Base-by-base conservation (phyloP, 768 basidiomycete genomes). In the Hygrophoropsis aurantiaca region DNA sequence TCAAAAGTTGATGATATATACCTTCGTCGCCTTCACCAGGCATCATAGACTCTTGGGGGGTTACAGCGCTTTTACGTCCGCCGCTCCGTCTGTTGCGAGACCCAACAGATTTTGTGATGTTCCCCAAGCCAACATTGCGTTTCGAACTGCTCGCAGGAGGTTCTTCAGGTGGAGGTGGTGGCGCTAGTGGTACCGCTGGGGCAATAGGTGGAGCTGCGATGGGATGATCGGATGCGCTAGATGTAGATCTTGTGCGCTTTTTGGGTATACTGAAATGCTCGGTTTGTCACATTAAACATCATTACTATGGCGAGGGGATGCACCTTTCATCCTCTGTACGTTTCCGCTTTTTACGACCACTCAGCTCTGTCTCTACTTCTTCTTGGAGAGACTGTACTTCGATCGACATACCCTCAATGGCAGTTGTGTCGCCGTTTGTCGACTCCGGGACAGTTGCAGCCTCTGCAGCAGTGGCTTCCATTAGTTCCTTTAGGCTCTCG, bases 221-320 rank as follows among this genome's bases (percentile, higher is more conserved):
- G 23, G 68, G 71, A 18, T 67, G 77, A 61, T 90, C 84, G 33
- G 88, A 90, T 5, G 74, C 72, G 32, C 77, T 82, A 23, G 89
- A 90, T 39, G 81, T 78, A 35, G 89, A 91, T 68, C 88, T 75
- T 24, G 84, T 85, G 35, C 87, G 82, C 68, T 90, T 90, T 66
- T 82, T 81, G 44, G 78, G 66, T 33, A 57, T 62, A 47, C 80
- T 84, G 59, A 11, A 55, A 32, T 26, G 16, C 13, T 7, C 27
- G 13, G 13, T 7, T 7, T 30, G 27, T 30, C 27, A 30, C 6
- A 13, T 30, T 7, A 7, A n/a, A n/a, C 16, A 38, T n/a, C 21
- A 38, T 30, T 6, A 7, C 37, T 7, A 18, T 38, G 6, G 11
- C 27, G 55, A 9, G 10, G 9, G 52, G 32, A 74, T 84, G 66